Evolutionary conservation across 306 rosid species (phyloP), one percentile per base, ranked within the genome.

Genomic region (Citrullus colocynthis): DNA sequence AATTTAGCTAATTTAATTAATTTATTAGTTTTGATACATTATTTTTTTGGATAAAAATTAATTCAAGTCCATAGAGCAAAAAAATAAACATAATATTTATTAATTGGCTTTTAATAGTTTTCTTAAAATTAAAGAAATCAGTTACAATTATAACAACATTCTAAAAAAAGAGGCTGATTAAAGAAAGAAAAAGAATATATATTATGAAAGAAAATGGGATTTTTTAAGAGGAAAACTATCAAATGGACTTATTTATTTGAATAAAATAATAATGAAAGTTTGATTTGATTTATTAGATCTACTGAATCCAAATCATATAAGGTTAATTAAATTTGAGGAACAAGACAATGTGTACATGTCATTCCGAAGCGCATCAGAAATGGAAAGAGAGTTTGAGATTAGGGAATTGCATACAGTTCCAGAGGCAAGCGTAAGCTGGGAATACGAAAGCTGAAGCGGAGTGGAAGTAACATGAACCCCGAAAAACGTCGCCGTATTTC

Each of bases 401-500:
- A 48, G 6, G 7, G 20, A 17, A 52, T 52, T 52, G n/a, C 32
- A 11, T 84, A 92, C 99, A 17, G 63, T 85, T 82, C 93, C 97
- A 0, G 92, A 80, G 85, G 96, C 97, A 0, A 95, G 81, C 17
- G 89, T 87, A 34, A 95, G 97, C 51, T 87, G 88, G 60, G 84
- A 92, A 59, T 87, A 90, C 48, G 80, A 86, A 82, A 95, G 91
- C 88, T 87, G 89, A 13, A 92, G 55, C 13, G 99, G 89, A 1
- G 88, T 88, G 17, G 97, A 59, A 28, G 86, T 83, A 2, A 92
- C 99, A 37, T 95, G 97, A 78, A 95, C 92, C 0, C 97, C 97
- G 10, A 92, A 95, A 80, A 92, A 95, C 58, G 99, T 83, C 0
- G 93, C 97, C 0, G 97, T 89, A 84, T 95, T 95, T 0, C 93